A percentile compares a stretch with the other conserved stretches of the same genome.
Evolutionary conservation across 192 early-diverging fungal genomes (phyloP).

Genomic region (Irineochytrium annulatum): DNA sequence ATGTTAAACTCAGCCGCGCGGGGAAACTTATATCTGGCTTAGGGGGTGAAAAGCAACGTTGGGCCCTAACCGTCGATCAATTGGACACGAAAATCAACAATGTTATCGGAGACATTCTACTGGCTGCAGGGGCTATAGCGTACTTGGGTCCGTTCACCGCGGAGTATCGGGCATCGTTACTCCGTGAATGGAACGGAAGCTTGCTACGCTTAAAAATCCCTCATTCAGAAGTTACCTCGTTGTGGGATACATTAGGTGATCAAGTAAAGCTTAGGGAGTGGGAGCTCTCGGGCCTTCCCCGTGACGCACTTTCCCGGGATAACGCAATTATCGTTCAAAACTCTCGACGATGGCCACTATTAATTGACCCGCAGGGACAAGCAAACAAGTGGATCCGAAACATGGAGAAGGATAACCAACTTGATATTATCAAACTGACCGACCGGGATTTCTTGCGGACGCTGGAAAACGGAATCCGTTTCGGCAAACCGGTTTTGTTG

Average conservation of each 20-base stretch:
- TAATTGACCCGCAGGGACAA: slow-evolving; percentile 64
- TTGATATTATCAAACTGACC: slow-evolving; percentile 59
- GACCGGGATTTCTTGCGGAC: slow-evolving; percentile 58
- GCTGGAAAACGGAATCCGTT: slow-evolving; percentile 58
- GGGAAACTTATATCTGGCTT: slow-evolving; percentile 57
- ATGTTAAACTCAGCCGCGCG: slow-evolving; percentile 51
- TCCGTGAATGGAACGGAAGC: slow-evolving; percentile 51
- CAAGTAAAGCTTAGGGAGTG: slow-evolving; percentile 57
- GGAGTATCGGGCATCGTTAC: slow-evolving; percentile 41
- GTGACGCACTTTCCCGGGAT: slow-evolving; percentile 54
- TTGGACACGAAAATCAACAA: slow-evolving; percentile 53
- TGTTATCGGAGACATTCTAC: slow-evolving; percentile 55
- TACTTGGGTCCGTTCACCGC: slow-evolving; percentile 60
- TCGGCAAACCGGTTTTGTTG: slow-evolving; percentile 56
- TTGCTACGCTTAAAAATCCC: slow-evolving; percentile 54
- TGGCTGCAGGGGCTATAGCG: slow-evolving; percentile 55
- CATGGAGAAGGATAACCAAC: slow-evolving; percentile 57
- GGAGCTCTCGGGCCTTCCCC: slow-evolving; percentile 53
- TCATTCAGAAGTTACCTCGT: slow-evolving; percentile 51
- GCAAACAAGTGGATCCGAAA: slow-evolving; percentile 65
- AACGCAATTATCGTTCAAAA: slow-evolving; percentile 60
- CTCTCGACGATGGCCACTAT: slow-evolving; percentile 57
- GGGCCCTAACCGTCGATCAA: slow-evolving; percentile 53
- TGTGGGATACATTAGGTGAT: slow-evolving; percentile 56
- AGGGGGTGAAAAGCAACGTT: slow-evolving; percentile 57